phyloP scores from a whole-genome alignment of 306 rosid genomes.

The Cucumis cinereus region DNA sequence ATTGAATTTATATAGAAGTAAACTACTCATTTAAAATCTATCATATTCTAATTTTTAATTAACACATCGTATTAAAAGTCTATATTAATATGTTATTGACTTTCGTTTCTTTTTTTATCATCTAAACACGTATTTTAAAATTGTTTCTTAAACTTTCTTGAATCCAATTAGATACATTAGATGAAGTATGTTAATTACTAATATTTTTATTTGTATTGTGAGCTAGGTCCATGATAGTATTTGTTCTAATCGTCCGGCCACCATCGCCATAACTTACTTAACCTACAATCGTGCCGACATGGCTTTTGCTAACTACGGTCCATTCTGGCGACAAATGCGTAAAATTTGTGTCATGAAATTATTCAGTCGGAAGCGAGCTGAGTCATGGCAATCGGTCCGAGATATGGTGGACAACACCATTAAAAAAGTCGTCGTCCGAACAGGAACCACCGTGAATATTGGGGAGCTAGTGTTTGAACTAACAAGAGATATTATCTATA shows the following conservation, averaged over 20 bases:
- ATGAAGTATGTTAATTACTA: too few relatives aligned
- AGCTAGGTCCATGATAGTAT: background rate
- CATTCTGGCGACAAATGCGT: conserved; percentile 92
- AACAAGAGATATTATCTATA: conserved; percentile 50
- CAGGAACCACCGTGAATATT: conserved; percentile 35
- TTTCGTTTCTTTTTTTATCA: too few relatives aligned
- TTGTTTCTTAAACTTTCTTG: too few relatives aligned
- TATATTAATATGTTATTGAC: too few relatives aligned
- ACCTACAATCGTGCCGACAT: conserved; percentile 32
- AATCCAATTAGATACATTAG: too few relatives aligned
- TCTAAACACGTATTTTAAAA: too few relatives aligned
- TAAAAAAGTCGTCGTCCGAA: background rate
- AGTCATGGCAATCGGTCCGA: conserved; percentile 12
- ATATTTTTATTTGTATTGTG: background rate
- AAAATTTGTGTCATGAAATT: conserved; percentile 82
- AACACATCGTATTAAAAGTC: too few relatives aligned
- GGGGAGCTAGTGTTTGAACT: conserved; percentile 62
- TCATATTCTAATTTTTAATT: too few relatives aligned
- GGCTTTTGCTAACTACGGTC: conserved; percentile 81
- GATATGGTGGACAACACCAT: background rate
- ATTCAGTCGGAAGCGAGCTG: conserved; percentile 73
- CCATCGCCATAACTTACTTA: conserved; percentile 40
- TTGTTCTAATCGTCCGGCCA: background rate
- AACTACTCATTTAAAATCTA: too few relatives aligned
- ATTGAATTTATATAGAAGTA: too few relatives aligned